These are phyloP conservation scores for Penicillium sp. DNA, from an alignment of 2,329 filamentous ascomycete genomes.

Conservation along the genomic window DNA sequence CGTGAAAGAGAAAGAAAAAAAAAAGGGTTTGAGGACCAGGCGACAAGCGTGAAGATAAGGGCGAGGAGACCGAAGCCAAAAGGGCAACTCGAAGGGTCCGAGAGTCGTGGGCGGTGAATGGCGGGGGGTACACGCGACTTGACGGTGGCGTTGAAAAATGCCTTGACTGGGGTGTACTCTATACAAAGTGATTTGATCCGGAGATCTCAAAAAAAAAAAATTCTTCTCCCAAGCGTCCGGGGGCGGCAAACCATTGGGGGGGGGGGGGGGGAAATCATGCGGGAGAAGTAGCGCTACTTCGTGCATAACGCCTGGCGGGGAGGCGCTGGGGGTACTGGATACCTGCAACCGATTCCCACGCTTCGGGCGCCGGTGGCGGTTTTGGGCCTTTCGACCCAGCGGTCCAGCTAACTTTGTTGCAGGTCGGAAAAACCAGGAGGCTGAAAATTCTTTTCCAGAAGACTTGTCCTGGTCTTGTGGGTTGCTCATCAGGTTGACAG, in stretches of 20 bases:
- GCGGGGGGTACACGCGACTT: slow-evolving; percentile 4
- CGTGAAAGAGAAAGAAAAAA: slow-evolving; percentile 8
- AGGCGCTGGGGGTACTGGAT: slow-evolving; percentile 11
- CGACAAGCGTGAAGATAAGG: slow-evolving; percentile 6
- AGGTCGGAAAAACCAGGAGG: slow-evolving; percentile 2
- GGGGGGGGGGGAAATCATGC: slow-evolving; percentile 10
- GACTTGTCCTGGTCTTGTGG: neutral
- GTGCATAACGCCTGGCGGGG: neutral
- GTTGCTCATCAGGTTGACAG: neutral
- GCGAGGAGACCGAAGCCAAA: slow-evolving; percentile 15
- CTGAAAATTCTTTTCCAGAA: neutral
- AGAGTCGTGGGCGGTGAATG: slow-evolving; percentile 21
- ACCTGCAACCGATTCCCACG: slow-evolving; percentile 1
- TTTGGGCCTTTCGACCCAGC: slow-evolving; percentile 10
- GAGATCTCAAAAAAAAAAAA: slow-evolving; percentile 2
- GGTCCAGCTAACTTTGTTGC: neutral
- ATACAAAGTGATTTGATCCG: slow-evolving; percentile 2
- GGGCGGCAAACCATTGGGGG: slow-evolving; percentile 16
- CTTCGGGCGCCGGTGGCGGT: slow-evolving; percentile 10
- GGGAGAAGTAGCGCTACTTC: slow-evolving; percentile 18
- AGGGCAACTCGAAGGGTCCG: slow-evolving; percentile 11
- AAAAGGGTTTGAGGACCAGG: slow-evolving; percentile 12
- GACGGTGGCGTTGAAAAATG: neutral
- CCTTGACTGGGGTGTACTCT: neutral
- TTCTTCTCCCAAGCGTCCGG: slow-evolving; percentile 6